phyloP scores from a whole-genome alignment of 179 eudicot genomes.

The Dionaea muscipula region DNA sequence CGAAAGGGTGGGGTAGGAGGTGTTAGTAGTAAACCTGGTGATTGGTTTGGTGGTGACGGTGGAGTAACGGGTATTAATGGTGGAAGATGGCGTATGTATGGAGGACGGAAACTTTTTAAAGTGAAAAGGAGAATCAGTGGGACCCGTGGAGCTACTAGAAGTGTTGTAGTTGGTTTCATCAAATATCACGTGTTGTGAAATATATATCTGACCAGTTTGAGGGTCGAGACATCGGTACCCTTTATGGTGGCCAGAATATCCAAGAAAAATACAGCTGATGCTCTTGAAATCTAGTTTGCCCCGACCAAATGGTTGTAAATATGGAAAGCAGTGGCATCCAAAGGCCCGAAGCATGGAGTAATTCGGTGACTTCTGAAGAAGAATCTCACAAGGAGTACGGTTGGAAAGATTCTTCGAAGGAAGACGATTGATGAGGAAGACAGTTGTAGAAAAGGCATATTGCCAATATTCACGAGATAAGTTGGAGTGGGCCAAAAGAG shows the following conservation, averaged over 20 bases:
- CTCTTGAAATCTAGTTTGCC: neutral
- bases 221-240: neutral
- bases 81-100: too few relatives aligned
- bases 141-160: too few relatives aligned
- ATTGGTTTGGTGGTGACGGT: neutral
- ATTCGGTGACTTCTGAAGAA: neutral
- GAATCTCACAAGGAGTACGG: neutral
- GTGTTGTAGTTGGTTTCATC: too few relatives aligned
- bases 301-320: too few relatives aligned
- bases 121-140: too few relatives aligned
- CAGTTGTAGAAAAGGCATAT: neutral
- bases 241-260: neutral
- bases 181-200: neutral
- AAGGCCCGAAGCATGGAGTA: neutral
- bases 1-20: too few relatives aligned
- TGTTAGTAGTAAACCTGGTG: neutral
- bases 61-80: too few relatives aligned
- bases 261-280: neutral
- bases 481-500: neutral
- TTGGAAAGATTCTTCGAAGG: neutral
- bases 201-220: neutral
- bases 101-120: neutral
- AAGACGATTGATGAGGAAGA: neutral
- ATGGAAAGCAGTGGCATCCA: neutral
- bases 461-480: constrained; percentile 1